Conservation (phyloP, 129 eudicot species). For the Saposhnikovia divaricata region DNA sequence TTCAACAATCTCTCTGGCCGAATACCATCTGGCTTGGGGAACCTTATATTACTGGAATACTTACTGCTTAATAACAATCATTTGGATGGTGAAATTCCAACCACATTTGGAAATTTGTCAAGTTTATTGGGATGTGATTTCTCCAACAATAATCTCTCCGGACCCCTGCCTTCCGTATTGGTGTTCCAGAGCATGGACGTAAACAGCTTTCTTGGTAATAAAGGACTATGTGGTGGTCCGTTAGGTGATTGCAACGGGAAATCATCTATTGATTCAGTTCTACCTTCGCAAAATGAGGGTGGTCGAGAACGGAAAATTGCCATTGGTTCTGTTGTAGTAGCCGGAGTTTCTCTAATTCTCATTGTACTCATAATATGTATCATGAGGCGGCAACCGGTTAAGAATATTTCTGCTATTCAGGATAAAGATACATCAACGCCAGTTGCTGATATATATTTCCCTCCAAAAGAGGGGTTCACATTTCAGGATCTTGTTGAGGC, state of each 20-base stretch:
- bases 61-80: constrained; percentile 63
- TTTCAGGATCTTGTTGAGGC: constrained; percentile 81
- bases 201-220: constrained; percentile 67
- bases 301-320: constrained; percentile 44
- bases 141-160: constrained; percentile 67
- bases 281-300: constrained; percentile 22
- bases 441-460: constrained; percentile 71
- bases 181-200: constrained; percentile 61
- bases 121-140: constrained; percentile 74
- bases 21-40: constrained; percentile 75
- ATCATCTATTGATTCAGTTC: constrained; percentile 16
- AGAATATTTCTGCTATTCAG: constrained; percentile 19
- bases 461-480: constrained; percentile 84
- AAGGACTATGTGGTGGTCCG: constrained; percentile 85
- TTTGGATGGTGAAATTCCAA: constrained; percentile 70
- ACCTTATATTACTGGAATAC: constrained; percentile 62
- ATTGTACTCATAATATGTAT: constrained; percentile 51
- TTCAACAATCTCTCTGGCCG: constrained; percentile 65
- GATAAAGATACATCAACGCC: constrained; percentile 35
- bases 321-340: constrained; percentile 44
- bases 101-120: constrained; percentile 67
- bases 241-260: constrained; percentile 42
- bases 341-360: constrained; percentile 71
- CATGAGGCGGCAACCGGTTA: constrained; percentile 52
- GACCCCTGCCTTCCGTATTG: constrained; percentile 61